Conservation (phyloP, 78 protist genomes). For the Capsaspora owczarzaki region DNA sequence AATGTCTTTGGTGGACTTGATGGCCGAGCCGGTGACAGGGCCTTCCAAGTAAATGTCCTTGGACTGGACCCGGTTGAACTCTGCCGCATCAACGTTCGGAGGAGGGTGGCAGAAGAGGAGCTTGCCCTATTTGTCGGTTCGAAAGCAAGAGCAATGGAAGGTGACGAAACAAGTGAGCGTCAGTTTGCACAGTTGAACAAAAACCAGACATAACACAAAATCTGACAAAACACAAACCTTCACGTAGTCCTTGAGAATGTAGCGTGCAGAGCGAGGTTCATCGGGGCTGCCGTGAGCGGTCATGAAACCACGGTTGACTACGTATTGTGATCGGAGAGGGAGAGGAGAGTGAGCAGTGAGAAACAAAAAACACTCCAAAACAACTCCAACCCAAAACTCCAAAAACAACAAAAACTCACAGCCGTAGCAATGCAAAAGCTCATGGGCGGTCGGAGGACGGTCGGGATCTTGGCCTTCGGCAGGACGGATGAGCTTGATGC, state of each 20-base stretch:
- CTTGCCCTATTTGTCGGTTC: conserved; percentile 1
- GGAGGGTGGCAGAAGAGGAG: conserved; percentile 26
- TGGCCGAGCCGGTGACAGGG: too few relatives aligned
- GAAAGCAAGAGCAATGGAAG: not conserved
- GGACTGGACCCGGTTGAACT: too few relatives aligned
- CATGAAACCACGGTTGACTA: conserved; percentile 38
- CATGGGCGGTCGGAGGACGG: not conserved
- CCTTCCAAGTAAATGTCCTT: too few relatives aligned
- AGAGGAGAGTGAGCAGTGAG: not conserved
- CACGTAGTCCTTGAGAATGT: conserved; percentile 66
- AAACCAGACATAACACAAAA: not conserved
- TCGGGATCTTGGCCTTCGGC: conserved; percentile 6
- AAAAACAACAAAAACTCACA: not conserved
- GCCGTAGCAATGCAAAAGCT: not conserved
- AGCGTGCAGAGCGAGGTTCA: conserved; percentile 38
- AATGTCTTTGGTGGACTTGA: too few relatives aligned
- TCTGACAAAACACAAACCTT: conserved; percentile 10
- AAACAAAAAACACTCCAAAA: not conserved
- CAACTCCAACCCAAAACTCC: too few relatives aligned
- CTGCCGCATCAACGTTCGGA: not conserved
- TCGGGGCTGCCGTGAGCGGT: conserved; percentile 59
- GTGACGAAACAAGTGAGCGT: not conserved
- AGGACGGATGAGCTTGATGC: not conserved
- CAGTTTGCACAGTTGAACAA: too few relatives aligned
- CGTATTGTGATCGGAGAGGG: not conserved